Evolutionary conservation across 768 basidiomycete species (phyloP).

Genomic region (Tylopilus sp.): DNA sequence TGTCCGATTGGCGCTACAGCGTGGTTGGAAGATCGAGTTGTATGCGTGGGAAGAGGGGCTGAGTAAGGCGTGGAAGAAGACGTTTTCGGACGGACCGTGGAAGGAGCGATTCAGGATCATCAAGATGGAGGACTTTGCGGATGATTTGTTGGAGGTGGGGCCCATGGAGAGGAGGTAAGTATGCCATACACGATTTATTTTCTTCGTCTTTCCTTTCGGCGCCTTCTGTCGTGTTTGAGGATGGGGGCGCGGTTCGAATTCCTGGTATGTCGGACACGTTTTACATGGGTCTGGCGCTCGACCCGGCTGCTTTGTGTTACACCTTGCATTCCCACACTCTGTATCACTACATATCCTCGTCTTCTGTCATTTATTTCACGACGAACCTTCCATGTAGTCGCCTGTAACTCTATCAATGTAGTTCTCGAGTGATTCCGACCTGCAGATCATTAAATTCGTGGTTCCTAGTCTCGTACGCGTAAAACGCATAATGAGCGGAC

Average conservation of each 20-base stretch:
- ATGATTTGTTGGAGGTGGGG: slow-evolving; percentile 49
- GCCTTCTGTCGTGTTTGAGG: not conserved
- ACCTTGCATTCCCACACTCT: slow-evolving; percentile 6
- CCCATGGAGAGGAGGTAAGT: slow-evolving; percentile 17
- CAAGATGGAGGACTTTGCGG: slow-evolving; percentile 65
- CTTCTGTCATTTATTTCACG: not conserved
- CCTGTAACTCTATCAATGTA: not conserved
- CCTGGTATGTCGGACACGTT: not conserved
- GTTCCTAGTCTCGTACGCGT: too few species aligned
- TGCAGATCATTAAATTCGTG: not conserved
- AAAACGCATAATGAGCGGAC: too few species aligned
- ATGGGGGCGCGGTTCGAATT: not conserved
- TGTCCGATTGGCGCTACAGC: slow-evolving; percentile 78
- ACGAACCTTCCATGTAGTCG: not conserved
- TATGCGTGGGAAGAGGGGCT: slow-evolving; percentile 88
- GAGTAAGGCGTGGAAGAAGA: slow-evolving; percentile 72
- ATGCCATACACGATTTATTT: not conserved
- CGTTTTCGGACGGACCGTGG: slow-evolving; percentile 55
- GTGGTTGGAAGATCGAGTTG: slow-evolving; percentile 93
- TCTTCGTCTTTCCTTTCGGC: not conserved
- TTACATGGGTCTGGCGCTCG: not conserved
- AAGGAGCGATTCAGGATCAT: slow-evolving; percentile 50
- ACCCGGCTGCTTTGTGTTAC: slow-evolving; percentile 4
- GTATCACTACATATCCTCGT: slow-evolving; percentile 6
- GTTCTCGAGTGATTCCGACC: not conserved